Conservation (phyloP, 2,329 filamentous ascomycete species). For the Sarocladium strictum region DNA sequence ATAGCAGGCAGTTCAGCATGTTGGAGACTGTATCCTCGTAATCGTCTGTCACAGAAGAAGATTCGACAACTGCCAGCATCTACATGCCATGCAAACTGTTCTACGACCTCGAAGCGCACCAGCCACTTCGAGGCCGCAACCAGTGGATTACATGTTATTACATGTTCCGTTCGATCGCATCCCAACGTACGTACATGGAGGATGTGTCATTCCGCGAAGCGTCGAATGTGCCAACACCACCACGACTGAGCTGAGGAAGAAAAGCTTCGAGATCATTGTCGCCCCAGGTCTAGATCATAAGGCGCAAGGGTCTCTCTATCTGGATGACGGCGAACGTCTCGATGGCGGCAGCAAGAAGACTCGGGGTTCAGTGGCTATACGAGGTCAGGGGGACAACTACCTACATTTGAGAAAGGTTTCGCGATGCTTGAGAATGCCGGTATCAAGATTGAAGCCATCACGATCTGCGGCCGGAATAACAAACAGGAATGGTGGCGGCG, state of each 20-base stretch:
- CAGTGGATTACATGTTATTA: slow-evolving; percentile 22
- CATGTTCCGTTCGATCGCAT: slow-evolving; percentile 42
- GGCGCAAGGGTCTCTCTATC: slow-evolving; percentile 60
- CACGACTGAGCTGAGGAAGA: slow-evolving; percentile 52
- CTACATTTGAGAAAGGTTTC: neutral
- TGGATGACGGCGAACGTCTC: slow-evolving; percentile 68
- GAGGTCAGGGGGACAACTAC: slow-evolving; percentile 41
- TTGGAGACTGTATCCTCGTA: slow-evolving; percentile 38
- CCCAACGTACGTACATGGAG: slow-evolving; percentile 58
- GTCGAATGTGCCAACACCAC: slow-evolving; percentile 54
- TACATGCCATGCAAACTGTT: slow-evolving; percentile 44
- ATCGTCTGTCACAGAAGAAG: slow-evolving; percentile 39
- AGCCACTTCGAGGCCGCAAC: slow-evolving; percentile 33
- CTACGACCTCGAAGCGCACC: slow-evolving; percentile 44
- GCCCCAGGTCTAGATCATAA: slow-evolving; percentile 55
- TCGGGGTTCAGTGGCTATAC: slow-evolving; percentile 54
- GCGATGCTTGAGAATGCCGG: slow-evolving; percentile 43
- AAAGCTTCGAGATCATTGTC: slow-evolving; percentile 64
- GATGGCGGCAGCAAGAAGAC: slow-evolving; percentile 44
- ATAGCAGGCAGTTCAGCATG: slow-evolving; percentile 45
- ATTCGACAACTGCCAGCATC: slow-evolving; percentile 32
- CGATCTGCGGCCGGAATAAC: slow-evolving; percentile 33
- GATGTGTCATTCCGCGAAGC: slow-evolving; percentile 55
- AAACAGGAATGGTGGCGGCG: neutral
- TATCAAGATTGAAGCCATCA: slow-evolving; percentile 38